Evolutionary conservation across 257 asterid species (phyloP).

Genomic region (Cinchona pubescens): DNA sequence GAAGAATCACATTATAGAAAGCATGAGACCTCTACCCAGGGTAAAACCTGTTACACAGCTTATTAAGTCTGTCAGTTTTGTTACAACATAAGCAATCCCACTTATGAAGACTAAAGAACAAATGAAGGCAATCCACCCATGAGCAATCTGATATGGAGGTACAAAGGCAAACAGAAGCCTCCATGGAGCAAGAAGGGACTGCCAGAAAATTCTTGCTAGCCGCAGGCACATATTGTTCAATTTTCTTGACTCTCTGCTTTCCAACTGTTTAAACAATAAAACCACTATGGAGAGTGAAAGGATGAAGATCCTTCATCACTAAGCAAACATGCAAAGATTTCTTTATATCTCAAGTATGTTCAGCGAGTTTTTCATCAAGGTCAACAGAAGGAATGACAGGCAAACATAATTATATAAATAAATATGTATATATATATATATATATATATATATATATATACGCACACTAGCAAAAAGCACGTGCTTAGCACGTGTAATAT

Average conservation of each 20-base stretch:
- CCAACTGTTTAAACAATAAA: slow-evolving; percentile 47
- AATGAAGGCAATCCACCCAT: slow-evolving; percentile 90
- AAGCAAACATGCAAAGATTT: not conserved
- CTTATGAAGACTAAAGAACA: slow-evolving; percentile 70
- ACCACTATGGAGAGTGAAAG: not conserved
- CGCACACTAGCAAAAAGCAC: too few relatives aligned
- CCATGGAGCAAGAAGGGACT: slow-evolving; percentile 73
- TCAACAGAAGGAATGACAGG: not conserved
- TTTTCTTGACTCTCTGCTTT: slow-evolving; percentile 51
- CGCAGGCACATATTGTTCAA: slow-evolving; percentile 33
- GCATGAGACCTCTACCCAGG: not conserved
- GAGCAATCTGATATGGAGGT: slow-evolving; percentile 88
- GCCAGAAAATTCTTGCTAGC: slow-evolving; percentile 52
- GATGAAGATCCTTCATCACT: not conserved
- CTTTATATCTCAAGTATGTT: not conserved
- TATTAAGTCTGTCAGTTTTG: slow-evolving; percentile 72
- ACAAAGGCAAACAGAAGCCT: slow-evolving; percentile 76
- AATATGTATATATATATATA: not conserved
- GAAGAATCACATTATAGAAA: not conserved
- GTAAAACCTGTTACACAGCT: slow-evolving; percentile 79
- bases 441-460: too few relatives aligned
- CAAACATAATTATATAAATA: not conserved
- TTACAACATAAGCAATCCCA: slow-evolving; percentile 80
- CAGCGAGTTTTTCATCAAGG: not conserved
- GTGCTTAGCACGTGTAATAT: too few relatives aligned